Evolutionary conservation across 2,329 filamentous ascomycete species (phyloP), one percentile per base, ranked within the genome.

Genomic region (Diaporthe ilicicola): DNA sequence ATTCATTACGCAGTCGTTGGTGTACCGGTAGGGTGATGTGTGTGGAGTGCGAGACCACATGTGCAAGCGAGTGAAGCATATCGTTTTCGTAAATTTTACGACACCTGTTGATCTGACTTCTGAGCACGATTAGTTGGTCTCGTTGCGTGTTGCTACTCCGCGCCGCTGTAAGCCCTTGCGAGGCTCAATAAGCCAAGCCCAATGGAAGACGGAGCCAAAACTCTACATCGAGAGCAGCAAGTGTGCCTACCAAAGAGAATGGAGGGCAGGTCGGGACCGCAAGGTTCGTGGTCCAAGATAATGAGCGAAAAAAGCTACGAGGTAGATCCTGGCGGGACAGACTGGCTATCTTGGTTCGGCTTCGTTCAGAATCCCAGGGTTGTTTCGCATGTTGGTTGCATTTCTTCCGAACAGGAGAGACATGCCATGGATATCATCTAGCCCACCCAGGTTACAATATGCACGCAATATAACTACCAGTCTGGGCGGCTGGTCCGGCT

Each of bases 181-280:
- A 62, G 59, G 59, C 59, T 62, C 59, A 24, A 62, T 32, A 62
- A 62, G 42, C 59, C n/a, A n/a, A n/a, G n/a, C 59, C 59, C 59
- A 62, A 34, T 12, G 6, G 15, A 29, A 27, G 24, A 24, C 59
- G 59, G 42, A 34, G 17, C 59, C 32, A 34, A 62, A 62, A 62
- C 59, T 62, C 42, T 62, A 48, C 22, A 17, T 1, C 9, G 27
- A 34, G 22, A 34, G 27, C 42, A 34, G 29, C 17, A 29, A n/a
- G 17, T 19, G 59, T 48, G 59, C 56, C 42, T 48, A 10, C 59
- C 27, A 12, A 32, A 19, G 27, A 62, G 32, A 46, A 32, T 22
- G 27, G 27, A 39, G 56, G 42, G 27, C 3, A 48, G 56, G 27
- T 22, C 27, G 27, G 19, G 39, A 15, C 27, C 9, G 5, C 9